Base-by-base conservation (phyloP, 1,139 yeast species). In the Nakaseomyces sp. region DNA sequence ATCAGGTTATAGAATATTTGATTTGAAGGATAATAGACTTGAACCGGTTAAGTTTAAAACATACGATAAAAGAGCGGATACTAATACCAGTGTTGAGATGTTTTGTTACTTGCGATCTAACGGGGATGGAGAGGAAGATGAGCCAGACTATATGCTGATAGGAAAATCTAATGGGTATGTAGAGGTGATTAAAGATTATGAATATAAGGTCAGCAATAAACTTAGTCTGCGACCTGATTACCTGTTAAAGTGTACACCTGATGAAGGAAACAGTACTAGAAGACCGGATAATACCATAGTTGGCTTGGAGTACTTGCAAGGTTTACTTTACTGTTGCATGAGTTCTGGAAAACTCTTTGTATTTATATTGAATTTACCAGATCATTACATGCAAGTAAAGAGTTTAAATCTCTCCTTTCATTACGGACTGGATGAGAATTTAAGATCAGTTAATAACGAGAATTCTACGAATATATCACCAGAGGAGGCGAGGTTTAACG, bases 131-230 rank as follows among this genome's bases (percentile, higher is more conserved):
- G 42, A 46, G 29, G 32, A 15, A 51, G 36, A 12, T 18, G 33
- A n/a, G n/a, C 33, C 60, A 8, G 63, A 60, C 42, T 58, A 56
- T 43, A 45, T 60, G 50, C 25, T 60, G 12, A 38, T 58, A 10
- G 56, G 55, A 1, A 57, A 52, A 42, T 53, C 57, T 12, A 55
- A 55, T 47, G 63, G 64, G 7, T 43, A 53, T 18, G 54, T 60
- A n/a, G 63, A 58, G 42, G 46, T 60, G 16, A 45, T 57, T 3
- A 46, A 45, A 37, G 57, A 58, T 43, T 57, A 51, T 37, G 48
- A 48, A 16, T 48, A 48, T 25, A 54, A 53, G 43, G 9, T 53
- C 3, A 30, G 41, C 9, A 42, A 48, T 18, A 35, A 37, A 1
- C 5, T 45, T 6, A 20, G 47, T 1, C 28, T 58, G 35, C 39